These are phyloP conservation scores for Blepharisma japonicum DNA, from an alignment of 73 alveolate species.

Conservation along the genomic window DNA sequence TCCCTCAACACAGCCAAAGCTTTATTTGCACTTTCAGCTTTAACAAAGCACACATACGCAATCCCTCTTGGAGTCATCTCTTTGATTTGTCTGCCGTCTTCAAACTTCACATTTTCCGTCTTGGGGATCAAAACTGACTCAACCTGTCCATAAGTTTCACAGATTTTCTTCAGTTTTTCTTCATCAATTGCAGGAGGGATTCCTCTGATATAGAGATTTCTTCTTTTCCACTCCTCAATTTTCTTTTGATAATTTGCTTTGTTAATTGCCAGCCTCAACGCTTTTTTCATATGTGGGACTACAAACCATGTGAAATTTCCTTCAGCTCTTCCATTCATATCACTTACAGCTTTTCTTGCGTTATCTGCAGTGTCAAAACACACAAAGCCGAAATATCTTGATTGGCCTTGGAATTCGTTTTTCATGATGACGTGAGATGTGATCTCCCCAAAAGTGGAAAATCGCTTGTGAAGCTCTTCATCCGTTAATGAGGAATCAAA, in stretches of 20 bases:
- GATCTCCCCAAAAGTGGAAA: not conserved
- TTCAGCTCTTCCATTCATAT: not conserved
- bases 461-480: not conserved
- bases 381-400: not conserved
- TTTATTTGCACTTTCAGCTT: not conserved
- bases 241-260: not conserved
- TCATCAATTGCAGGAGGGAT: not conserved
- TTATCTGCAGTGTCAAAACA: not conserved
- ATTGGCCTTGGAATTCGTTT: not conserved
- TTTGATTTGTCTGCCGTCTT: not conserved
- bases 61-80: not conserved
- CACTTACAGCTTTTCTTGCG: not conserved
- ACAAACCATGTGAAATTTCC: not conserved
- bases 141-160: not conserved
- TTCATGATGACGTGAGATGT: not conserved
- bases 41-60: not conserved
- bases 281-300: not conserved
- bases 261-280: not conserved
- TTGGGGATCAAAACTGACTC: not conserved
- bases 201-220: slow-evolving; percentile 1
- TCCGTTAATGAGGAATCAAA: not conserved
- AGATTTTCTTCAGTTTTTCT: not conserved
- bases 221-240: slow-evolving; percentile 7
- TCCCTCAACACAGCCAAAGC: not conserved
- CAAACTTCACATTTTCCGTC: not conserved